These are phyloP conservation scores for Leccinum disarticulatum DNA, from an alignment of 768 basidiomycete species.

Conservation along the genomic window DNA sequence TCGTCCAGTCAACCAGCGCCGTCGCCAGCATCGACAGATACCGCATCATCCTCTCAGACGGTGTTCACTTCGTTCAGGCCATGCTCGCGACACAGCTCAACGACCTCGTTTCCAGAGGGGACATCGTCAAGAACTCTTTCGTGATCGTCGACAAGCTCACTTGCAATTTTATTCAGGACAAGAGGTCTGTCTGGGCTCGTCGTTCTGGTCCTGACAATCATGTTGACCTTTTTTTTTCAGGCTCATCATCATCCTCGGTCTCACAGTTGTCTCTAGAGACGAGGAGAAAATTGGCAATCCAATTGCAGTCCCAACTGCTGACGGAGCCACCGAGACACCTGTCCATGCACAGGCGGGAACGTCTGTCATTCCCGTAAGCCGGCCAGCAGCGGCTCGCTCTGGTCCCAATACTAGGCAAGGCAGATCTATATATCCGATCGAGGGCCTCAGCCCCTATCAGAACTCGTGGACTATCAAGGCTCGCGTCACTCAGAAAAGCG, in stretches of 20 bases:
- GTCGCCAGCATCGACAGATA: conserved; percentile 51
- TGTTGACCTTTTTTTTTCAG: conserved; percentile 38
- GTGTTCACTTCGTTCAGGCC: conserved; percentile 80
- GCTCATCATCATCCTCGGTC: conserved; percentile 74
- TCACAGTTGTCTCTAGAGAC: conserved; percentile 53
- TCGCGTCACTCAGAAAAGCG: conserved; percentile 85
- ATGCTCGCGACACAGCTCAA: conserved; percentile 97
- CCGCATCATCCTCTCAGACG: conserved; percentile 89
- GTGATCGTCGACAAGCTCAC: conserved; percentile 73
- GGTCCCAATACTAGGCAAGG: conserved; percentile 18
- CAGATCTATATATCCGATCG: conserved; percentile 73
- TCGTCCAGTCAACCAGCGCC: conserved; percentile 39
- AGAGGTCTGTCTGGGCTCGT: conserved; percentile 54
- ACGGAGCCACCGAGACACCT: conserved; percentile 23
- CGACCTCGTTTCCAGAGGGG: conserved; percentile 59
- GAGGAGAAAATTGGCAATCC: conserved; percentile 79
- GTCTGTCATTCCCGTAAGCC: conserved; percentile 23
- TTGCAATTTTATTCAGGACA: conserved; percentile 80
- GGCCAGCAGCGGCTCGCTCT: conserved; percentile 8
- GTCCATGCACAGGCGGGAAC: conserved; percentile 29
- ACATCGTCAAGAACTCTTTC: conserved; percentile 65
- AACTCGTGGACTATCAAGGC: conserved; percentile 99
- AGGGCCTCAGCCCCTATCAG: conserved; percentile 93
- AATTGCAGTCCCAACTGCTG: conserved; percentile 33
- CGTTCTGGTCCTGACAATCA: background rate